Evolutionary conservation across 768 basidiomycete genomes (phyloP), one percentile per base, ranked within the genome.

Genomic region (Lactarius sp.): DNA sequence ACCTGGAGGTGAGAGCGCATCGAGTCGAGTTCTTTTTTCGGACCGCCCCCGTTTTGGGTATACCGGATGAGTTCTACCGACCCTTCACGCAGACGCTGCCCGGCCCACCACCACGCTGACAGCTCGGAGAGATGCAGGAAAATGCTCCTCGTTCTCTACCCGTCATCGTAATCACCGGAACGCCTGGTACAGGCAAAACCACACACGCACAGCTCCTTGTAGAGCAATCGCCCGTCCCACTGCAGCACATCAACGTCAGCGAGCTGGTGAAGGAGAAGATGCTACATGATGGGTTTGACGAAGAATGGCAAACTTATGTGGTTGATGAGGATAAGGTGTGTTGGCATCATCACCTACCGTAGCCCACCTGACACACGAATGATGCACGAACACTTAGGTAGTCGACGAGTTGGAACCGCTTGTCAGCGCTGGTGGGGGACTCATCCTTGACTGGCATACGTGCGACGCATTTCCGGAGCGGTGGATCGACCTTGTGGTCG

Each of bases 151-250:
- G 68, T 42, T 75, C 74, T 65, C 77, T 74, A 31, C 92, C 91
- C 51, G 81, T 87, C 55, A 90, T 95, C 70, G 73, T 95, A 68
- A 85, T 95, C 69, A 95, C 93, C 49, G 94, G 92, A 64, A 94
- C 93, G 16, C 92, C 93, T 12, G 93, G 93, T n/a, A 95, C 94
- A 41, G 95, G 94, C 60, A 99, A 99, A 74, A 90, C 96, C 3
- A 94, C 94, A 0, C 93, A 93, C 75, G 92, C 94, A 1, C 83
- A 90, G 62, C 78, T 94, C n/a, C 83, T 98, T 51, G 84, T 80
- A 22, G 81, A 85, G 46, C 83, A 90, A 62, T 87, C 90, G 0
- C 83, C 84, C 4, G 69, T 88, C 1, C 84, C 87, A 0, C 76
- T 97, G 61, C 78, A 76, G 69, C 90, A 97, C 72, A 80, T 99